Conservation (phyloP, 169 alveolate species). For the Pseudocohnilembus persalinus region DNA sequence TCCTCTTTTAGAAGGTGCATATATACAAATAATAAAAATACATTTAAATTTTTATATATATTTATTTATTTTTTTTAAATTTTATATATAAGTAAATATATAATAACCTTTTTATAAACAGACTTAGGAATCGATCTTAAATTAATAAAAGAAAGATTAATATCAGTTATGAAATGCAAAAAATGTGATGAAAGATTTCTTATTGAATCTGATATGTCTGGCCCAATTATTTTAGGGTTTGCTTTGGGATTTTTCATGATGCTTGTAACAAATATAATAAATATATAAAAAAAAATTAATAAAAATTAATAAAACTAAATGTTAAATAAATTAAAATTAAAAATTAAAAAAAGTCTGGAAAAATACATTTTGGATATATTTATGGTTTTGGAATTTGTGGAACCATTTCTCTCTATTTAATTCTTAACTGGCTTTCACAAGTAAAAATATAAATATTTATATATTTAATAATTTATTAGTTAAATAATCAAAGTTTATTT, state of each 20-base stretch:
- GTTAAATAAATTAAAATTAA: too few species aligned
- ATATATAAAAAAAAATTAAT: background rate
- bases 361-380: constrained; percentile 65
- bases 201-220: constrained; percentile 65
- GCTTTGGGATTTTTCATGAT: constrained; percentile 54
- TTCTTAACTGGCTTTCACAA: constrained; percentile 49
- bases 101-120: background rate
- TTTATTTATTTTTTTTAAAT: background rate
- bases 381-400: constrained; percentile 71
- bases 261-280: constrained; percentile 19
- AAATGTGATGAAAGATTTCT: constrained; percentile 48
- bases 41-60: background rate
- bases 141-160: constrained; percentile 38
- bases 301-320: background rate
- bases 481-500: too few species aligned
- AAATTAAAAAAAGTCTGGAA: constrained; percentile 60
- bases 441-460: constrained; percentile 5
- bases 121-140: constrained; percentile 57
- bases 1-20: constrained; percentile 54
- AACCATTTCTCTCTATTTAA: constrained; percentile 44
- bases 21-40: background rate
- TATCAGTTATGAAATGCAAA: constrained; percentile 43
- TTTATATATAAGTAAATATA: background rate
- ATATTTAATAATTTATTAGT: too few species aligned
- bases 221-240: constrained; percentile 57